Conservation (phyloP, 176 grass and related monocot genomes). For the Aegilops longissima region DNA sequence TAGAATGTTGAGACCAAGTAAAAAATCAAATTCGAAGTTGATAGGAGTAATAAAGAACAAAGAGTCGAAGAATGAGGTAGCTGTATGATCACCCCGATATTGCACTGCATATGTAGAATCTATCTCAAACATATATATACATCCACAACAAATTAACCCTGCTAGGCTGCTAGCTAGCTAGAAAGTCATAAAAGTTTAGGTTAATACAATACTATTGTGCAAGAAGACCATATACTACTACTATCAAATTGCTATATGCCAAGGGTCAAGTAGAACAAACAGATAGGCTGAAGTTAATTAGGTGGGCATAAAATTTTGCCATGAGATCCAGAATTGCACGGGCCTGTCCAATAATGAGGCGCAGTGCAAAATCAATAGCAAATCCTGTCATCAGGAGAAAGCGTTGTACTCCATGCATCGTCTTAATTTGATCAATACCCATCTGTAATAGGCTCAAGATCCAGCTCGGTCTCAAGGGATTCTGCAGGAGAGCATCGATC, state of each 20-base stretch:
- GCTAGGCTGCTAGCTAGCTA: background rate
- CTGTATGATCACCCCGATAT: background rate
- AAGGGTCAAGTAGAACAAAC: background rate
- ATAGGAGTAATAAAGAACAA: background rate
- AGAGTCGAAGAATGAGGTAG: background rate
- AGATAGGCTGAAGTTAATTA: background rate
- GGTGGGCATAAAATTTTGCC: constrained; percentile 6
- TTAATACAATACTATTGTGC: background rate
- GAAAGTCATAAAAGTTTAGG: background rate
- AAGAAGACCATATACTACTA: background rate
- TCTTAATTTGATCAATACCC: background rate
- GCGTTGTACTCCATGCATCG: background rate
- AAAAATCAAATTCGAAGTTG: no score
- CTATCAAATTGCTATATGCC: background rate
- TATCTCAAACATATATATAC: background rate
- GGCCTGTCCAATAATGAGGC: background rate
- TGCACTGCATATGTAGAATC: background rate
- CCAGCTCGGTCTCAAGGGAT: background rate
- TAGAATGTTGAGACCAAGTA: no score
- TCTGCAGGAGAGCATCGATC: background rate
- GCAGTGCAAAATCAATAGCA: constrained; percentile 8
- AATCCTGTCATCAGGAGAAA: constrained; percentile 4
- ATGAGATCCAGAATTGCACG: background rate
- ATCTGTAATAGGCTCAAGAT: background rate
- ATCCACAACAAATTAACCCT: constrained; percentile 2